Percentiles rank a stretch among this genome's conserved stretches.
Evolutionary conservation across 768 basidiomycete genomes (phyloP).

Genomic region (Kwoniella newhampshirensis): DNA sequence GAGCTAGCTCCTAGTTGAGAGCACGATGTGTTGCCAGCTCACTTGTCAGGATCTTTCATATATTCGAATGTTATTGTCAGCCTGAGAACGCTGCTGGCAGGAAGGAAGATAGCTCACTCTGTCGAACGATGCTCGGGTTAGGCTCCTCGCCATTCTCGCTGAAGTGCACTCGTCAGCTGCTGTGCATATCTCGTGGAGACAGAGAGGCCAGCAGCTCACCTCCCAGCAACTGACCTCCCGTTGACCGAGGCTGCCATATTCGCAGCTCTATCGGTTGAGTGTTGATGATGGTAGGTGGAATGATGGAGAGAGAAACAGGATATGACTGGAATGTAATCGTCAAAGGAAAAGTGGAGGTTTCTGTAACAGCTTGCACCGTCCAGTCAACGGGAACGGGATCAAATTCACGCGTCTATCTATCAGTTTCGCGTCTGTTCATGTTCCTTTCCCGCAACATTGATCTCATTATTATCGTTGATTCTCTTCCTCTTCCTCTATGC

Average conservation of each 20-base stretch:
- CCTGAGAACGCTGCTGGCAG: neutral
- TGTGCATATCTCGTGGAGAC: too few relatives aligned
- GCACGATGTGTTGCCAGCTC: constrained; percentile 7
- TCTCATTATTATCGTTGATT: too few relatives aligned
- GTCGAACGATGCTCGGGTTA: constrained; percentile 34
- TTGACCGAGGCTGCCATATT: constrained; percentile 18
- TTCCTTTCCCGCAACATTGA: too few relatives aligned
- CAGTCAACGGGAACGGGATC: constrained; percentile 5
- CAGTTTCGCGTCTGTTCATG: too few relatives aligned
- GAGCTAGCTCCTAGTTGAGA: constrained; percentile 9
- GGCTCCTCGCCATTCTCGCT: constrained; percentile 23
- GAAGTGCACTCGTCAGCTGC: neutral
- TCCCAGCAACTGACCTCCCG: constrained; percentile 7
- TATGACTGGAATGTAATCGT: neutral
- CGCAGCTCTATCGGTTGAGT: neutral
- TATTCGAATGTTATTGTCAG: neutral
- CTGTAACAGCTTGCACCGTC: neutral
- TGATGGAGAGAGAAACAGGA: constrained; percentile 2
- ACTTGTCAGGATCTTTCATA: constrained; percentile 42
- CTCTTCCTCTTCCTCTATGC: too few relatives aligned
- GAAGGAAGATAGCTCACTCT: constrained; percentile 23
- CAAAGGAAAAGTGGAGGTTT: constrained; percentile 18
- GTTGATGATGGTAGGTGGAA: neutral
- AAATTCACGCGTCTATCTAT: neutral
- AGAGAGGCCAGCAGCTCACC: too few relatives aligned